Conservation (phyloP, 306 rosid species). For the Casuarina glauca region DNA sequence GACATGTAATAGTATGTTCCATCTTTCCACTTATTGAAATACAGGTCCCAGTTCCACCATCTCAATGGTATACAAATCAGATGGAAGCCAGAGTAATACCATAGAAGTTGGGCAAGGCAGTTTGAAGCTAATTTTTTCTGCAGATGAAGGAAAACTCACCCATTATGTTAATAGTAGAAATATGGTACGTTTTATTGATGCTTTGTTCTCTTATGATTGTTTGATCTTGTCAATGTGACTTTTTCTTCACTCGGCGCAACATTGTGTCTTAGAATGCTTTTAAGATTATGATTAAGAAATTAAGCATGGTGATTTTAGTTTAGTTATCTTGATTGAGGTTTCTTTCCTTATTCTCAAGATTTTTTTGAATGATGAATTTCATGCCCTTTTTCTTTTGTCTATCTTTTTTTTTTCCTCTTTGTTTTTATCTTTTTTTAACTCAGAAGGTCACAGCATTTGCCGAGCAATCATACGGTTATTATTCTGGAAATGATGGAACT, state of each 20-base stretch:
- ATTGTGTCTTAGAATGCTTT: neutral
- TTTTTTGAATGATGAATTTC: neutral
- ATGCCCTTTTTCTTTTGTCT: neutral
- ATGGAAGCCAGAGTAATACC: constrained; percentile 33
- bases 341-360: neutral
- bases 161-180: constrained; percentile 54
- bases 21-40: constrained; percentile 19
- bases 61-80: constrained; percentile 32
- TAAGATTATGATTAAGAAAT: neutral
- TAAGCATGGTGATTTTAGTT: neutral
- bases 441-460: constrained; percentile 49
- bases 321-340: neutral
- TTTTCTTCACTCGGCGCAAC: neutral
- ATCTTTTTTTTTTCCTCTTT: constrained; percentile 1
- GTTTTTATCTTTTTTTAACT: neutral
- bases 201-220: neutral
- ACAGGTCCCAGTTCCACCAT: constrained; percentile 48
- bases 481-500: constrained; percentile 38
- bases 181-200: constrained; percentile 45
- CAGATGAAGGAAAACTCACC: constrained; percentile 52
- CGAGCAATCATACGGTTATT: constrained; percentile 42
- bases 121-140: constrained; percentile 66
- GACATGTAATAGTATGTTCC: constrained; percentile 20
- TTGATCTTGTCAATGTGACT: neutral
- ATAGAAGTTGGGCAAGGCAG: constrained; percentile 67